Evolutionary conservation across 73 alveolate genomes (phyloP).

Genomic region (Durusdinium trenchii): DNA sequence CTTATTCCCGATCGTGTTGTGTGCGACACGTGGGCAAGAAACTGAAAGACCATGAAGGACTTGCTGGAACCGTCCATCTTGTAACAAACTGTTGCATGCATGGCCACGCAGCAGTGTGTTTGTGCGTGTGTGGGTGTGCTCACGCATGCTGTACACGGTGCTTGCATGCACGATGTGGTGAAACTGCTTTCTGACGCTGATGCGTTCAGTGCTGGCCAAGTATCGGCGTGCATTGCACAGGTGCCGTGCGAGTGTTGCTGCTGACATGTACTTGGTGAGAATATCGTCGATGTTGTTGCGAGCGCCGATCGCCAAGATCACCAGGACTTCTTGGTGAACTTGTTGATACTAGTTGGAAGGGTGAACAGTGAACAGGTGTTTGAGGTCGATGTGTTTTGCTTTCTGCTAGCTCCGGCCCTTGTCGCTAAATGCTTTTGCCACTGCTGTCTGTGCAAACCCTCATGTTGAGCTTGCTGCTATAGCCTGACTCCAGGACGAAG

Average conservation of each 20-base stretch:
- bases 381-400: conserved; percentile 29
- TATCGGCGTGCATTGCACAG: background rate
- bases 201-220: background rate
- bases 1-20: background rate
- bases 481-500: background rate
- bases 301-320: background rate
- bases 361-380: conserved; percentile 1
- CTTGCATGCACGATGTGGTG: background rate
- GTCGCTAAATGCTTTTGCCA: conserved; percentile 45
- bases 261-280: background rate
- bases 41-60: background rate
- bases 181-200: background rate
- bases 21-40: background rate
- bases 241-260: background rate
- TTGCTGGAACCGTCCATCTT: background rate
- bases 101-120: too few species aligned
- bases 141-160: too few species aligned
- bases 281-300: background rate
- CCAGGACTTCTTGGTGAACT: background rate
- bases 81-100: too few species aligned
- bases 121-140: too few species aligned
- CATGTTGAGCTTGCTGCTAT: background rate
- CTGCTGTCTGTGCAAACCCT: background rate
- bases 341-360: too few species aligned
- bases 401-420: background rate